Evolutionary conservation across 2,329 filamentous ascomycete species (phyloP), one percentile per base, ranked within the genome.

Genomic region (Anisogramma anomala): DNA sequence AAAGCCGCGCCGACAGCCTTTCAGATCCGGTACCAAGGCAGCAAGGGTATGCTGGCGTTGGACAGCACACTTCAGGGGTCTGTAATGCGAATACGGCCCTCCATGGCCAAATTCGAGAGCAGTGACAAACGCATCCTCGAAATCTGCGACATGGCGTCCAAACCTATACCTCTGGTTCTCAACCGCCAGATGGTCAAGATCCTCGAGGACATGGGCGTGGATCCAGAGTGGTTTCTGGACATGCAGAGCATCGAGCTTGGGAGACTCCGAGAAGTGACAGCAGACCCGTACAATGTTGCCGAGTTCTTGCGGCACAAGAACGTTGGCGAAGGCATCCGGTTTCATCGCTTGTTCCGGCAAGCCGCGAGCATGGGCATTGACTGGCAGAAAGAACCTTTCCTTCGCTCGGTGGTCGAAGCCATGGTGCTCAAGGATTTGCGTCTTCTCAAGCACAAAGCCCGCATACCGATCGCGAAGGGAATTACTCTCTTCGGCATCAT

Each of bases 161-260:
- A 69, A 37, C 79, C 83, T 0, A 68, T 89, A 6, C 73, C 73
- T 0, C 67, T 88, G 49, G 74, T 78, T 14, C 68, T 93, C 1
- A 93, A 93, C 52, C 77, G 82, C 1, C 84, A 84, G 49, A 67
- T 88, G 46, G 86, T 93, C 61, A 93, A 93, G 55, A 86, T 93
- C 4, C 58, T 94, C 1, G 86, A 94, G 53, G 86, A 93, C 49
- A 77, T 89, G 57, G 69, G 71, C 0, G 76, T 82, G 0, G 55
- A 66, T 0, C 53, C 62, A 1, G 42, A 59, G 0, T 80, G 73
- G 55, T 89, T 94, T 49, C 54, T 81, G 9, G 52, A 66, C 0
- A 59, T 84, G 1, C 85, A 91, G 56, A 62, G 66, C 1, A 61
- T 64, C n/a, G 79, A 79, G 20, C 60, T 91, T 3, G 49, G 68